phyloP scores from a whole-genome alignment of 106 monocot genomes.

The Xerophyta viscosa region DNA sequence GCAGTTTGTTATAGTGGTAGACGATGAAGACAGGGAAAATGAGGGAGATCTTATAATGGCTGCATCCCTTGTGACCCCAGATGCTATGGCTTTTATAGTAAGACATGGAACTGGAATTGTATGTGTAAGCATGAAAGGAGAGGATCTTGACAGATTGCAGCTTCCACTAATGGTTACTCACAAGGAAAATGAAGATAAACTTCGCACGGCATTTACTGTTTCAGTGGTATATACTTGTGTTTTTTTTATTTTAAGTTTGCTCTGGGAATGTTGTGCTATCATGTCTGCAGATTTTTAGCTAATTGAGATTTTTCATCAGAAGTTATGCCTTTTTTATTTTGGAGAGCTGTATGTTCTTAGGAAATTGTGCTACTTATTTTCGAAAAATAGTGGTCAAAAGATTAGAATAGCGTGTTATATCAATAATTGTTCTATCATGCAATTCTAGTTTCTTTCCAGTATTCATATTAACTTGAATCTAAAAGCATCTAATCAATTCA shows the following conservation, averaged over 20 bases:
- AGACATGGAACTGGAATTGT: constrained; percentile 95
- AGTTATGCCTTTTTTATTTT: no score
- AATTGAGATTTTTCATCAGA: no score
- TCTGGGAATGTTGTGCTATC: not conserved
- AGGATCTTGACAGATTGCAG: constrained; percentile 78
- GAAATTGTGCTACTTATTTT: no score
- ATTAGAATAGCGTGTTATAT: no score
- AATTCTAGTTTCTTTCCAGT: no score
- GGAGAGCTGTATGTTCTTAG: no score
- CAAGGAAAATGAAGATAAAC: constrained; percentile 86
- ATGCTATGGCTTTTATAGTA: constrained; percentile 88
- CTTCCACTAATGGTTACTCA: constrained; percentile 77
- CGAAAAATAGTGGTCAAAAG: no score
- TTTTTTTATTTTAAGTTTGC: no score
- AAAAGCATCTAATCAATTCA: not conserved
- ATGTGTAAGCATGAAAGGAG: constrained; percentile 93
- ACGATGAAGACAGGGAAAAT: constrained; percentile 95
- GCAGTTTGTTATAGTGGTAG: constrained; percentile 90
- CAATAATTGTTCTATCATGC: no score
- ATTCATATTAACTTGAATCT: not conserved
- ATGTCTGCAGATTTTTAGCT: not conserved
- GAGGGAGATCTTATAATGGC: constrained; percentile 99
- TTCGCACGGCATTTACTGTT: constrained; percentile 78
- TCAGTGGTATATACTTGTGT: constrained; percentile 51
- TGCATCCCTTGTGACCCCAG: constrained; percentile 75